Base-by-base conservation (phyloP, 2,329 filamentous ascomycete genomes). In the Alternaria angustiovoidea region DNA sequence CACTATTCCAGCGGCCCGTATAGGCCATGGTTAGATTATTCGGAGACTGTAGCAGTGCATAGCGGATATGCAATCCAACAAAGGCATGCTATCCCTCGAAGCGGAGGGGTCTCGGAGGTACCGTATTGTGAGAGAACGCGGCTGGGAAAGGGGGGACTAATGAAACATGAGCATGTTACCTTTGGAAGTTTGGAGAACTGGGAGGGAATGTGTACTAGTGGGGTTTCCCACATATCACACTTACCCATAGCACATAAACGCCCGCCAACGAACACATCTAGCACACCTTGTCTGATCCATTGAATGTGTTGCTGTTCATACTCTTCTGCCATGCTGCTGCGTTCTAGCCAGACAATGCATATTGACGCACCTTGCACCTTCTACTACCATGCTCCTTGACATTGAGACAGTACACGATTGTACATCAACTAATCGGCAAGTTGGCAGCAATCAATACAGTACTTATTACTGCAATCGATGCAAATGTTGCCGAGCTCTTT, bases 401-500 rank as follows among this genome's bases (percentile, higher is more conserved):
- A 24, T 24, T 9, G 16, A 52, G 11, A 14, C 9, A 26, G 1
- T 9, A 1, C 24, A 24, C 11, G 9, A n/a, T 22, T 41, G 9
- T 41, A 12, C 18, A 22, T 12, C 11, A 12, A 41, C 47, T 56
- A 63, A 18, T 48, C 43, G 26, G 47, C 54, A 11, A 66, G 55
- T 22, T 34, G 46, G 34, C 63, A 66, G 22, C 63, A 66, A 7
- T 52, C 51, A n/a, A 67, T 38, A 2, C 20, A 44, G 32, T 65
- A 65, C 14, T 26, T 36, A 52, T 66, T 62, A 41, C 54, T 54
- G 42, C 65, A 66, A 14, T 61, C 65, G 12, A 64, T 53, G 47
- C 63, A 68, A 8, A 61, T 26, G 20, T 63, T 30, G 6, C 65
- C 59, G 39, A 66, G 26, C 46, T 68, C 55, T 38, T 59, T 60